These are phyloP conservation scores for Penicillium nordicum DNA, from an alignment of 2,329 filamentous ascomycete species.

Conservation along the genomic window DNA sequence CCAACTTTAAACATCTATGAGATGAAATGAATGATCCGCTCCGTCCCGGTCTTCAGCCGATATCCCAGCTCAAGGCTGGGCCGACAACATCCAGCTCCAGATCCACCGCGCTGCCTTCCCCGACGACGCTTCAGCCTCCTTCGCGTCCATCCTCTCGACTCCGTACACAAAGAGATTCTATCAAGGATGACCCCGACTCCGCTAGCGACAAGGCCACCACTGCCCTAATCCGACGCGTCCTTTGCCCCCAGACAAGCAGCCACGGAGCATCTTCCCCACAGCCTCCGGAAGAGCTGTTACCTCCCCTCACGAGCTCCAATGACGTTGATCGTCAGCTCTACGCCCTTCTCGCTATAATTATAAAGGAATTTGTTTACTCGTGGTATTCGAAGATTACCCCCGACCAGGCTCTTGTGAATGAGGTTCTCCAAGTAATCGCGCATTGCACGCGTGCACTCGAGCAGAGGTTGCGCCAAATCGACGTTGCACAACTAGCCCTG, in stretches of 20 bases:
- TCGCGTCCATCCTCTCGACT: conserved; percentile 32
- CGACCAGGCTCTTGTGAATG: conserved; percentile 81
- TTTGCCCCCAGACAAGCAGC: conserved; percentile 64
- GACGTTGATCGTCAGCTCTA: conserved; percentile 92
- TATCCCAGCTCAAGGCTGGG: conserved; percentile 38
- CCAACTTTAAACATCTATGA: conserved; percentile 13
- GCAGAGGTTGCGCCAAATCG: conserved; percentile 75
- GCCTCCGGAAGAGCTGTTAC: conserved; percentile 77
- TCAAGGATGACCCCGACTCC: conserved; percentile 45
- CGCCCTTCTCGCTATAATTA: conserved; percentile 81
- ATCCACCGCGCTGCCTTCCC: conserved; percentile 29
- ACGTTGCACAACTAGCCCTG: conserved; percentile 76
- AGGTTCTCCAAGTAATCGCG: conserved; percentile 85
- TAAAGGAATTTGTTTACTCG: conserved; percentile 83
- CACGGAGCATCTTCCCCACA: conserved; percentile 54
- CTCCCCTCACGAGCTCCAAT: conserved; percentile 89
- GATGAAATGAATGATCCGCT: conserved; percentile 41
- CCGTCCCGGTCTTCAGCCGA: conserved; percentile 40
- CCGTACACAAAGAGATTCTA: conserved; percentile 23
- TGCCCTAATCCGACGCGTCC: conserved; percentile 74
- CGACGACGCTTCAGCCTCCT: conserved; percentile 26
- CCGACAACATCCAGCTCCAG: conserved; percentile 37
- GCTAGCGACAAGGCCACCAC: conserved; percentile 76
- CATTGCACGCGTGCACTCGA: conserved; percentile 87
- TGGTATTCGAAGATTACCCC: conserved; percentile 94